These are phyloP conservation scores for Aureobasidium zeae DNA, from an alignment of 2,329 filamentous ascomycete species.

Conservation along the genomic window DNA sequence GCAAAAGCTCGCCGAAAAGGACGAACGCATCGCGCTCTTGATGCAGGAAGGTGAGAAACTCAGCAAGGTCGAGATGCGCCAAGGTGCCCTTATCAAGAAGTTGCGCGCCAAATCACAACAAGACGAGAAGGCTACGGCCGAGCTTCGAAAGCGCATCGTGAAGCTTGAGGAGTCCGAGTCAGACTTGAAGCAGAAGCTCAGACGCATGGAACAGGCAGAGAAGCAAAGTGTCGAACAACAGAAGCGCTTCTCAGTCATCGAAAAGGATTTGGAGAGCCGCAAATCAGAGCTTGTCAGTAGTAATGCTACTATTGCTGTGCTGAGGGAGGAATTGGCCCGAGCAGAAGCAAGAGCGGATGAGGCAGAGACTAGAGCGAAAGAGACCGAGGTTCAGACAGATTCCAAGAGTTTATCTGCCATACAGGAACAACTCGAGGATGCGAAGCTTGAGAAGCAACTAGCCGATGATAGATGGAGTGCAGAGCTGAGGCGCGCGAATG, in stretches of 20 bases:
- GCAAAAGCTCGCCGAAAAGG: constrained; percentile 77
- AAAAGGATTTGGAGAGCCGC: constrained; percentile 52
- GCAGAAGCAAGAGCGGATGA: constrained; percentile 58
- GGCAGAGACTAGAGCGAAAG: constrained; percentile 56
- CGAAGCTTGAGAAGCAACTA: constrained; percentile 67
- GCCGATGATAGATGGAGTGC: constrained; percentile 59
- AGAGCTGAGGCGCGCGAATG: constrained; percentile 62
- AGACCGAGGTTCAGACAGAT: constrained; percentile 59
- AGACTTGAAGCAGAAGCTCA: constrained; percentile 52
- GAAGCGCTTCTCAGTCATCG: constrained; percentile 41
- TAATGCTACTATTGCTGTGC: constrained; percentile 54
- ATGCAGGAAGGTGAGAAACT: constrained; percentile 89
- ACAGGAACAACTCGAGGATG: constrained; percentile 55
- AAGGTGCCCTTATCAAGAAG: constrained; percentile 74
- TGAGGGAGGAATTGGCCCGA: constrained; percentile 60
- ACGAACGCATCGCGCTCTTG: constrained; percentile 78
- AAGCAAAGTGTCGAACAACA: constrained; percentile 48
- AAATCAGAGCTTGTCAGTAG: constrained; percentile 55
- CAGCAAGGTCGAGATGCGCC: constrained; percentile 76
- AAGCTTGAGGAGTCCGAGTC: constrained; percentile 57
- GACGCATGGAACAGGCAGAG: constrained; percentile 50
- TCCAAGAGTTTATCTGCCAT: constrained; percentile 46
- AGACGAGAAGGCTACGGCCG: constrained; percentile 42
- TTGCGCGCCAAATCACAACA: constrained; percentile 48
- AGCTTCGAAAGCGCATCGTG: constrained; percentile 50